Percentiles rank a stretch among this genome's conserved stretches.
Conservation (phyloP, 2,329 filamentous ascomycete genomes). For the Magnaporthales sp. region DNA sequence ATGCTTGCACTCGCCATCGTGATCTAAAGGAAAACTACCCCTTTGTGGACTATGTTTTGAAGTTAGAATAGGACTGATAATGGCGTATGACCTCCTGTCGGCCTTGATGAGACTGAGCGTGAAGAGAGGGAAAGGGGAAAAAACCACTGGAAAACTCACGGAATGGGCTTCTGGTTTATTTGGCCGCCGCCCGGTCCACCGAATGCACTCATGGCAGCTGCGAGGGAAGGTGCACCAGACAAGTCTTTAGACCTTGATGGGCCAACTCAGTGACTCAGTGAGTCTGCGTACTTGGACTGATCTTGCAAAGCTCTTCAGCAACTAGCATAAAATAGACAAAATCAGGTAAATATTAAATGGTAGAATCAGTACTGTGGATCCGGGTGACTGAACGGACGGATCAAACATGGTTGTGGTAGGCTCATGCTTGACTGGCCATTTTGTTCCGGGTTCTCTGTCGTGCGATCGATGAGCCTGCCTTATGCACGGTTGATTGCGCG, state of each 20-base stretch:
- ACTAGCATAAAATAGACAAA: not conserved
- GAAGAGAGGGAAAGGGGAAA: not conserved
- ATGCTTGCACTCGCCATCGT: slow-evolving; percentile 90
- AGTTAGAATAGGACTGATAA: not conserved
- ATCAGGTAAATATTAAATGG: no score
- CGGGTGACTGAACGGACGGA: not conserved
- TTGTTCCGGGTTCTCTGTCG: not conserved
- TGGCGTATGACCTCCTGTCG: not conserved
- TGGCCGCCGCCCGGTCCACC: slow-evolving; percentile 17
- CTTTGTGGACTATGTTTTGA: slow-evolving; percentile 61
- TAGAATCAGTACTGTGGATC: not conserved
- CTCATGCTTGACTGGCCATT: not conserved
- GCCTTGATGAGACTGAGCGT: slow-evolving; percentile 2
- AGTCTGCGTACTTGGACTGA: not conserved
- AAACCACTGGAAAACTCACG: slow-evolving; percentile 17
- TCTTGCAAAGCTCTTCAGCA: not conserved
- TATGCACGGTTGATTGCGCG: not conserved
- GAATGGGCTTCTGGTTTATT: slow-evolving; percentile 19
- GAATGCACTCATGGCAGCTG: slow-evolving; percentile 16
- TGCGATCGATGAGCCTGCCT: not conserved
- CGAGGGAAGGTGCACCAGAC: not conserved
- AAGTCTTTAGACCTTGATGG: not conserved
- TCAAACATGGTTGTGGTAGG: not conserved
- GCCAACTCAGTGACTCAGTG: not conserved
- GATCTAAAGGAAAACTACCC: slow-evolving; percentile 93